Conservation (phyloP, 805 yeast genomes). For the Candida railenensis region DNA sequence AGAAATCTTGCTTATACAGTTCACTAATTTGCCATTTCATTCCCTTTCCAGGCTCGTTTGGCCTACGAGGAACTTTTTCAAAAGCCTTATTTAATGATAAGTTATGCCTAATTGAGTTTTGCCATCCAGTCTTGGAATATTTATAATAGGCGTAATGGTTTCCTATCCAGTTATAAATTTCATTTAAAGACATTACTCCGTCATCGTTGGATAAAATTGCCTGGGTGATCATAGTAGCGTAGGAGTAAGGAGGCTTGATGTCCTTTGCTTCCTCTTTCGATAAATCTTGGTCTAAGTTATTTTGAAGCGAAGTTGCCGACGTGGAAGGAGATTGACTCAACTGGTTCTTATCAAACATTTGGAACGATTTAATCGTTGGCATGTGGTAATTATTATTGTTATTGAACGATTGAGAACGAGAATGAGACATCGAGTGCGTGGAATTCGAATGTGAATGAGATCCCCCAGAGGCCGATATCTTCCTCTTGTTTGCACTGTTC, state of each 20-base stretch:
- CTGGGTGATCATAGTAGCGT: slow-evolving; percentile 98
- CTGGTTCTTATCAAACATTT: slow-evolving; percentile 49
- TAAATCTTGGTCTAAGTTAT: slow-evolving; percentile 58
- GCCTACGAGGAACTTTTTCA: slow-evolving; percentile 93
- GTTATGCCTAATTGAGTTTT: slow-evolving; percentile 94
- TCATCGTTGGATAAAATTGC: slow-evolving; percentile 87
- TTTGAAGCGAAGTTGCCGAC: slow-evolving; percentile 43
- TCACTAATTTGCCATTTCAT: slow-evolving; percentile 98
- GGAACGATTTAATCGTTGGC: slow-evolving; percentile 43
- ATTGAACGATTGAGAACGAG: neutral
- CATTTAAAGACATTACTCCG: slow-evolving; percentile 85
- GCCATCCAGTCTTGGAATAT: slow-evolving; percentile 95
- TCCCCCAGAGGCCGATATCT: slow-evolving; percentile 13
- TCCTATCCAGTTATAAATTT: slow-evolving; percentile 89
- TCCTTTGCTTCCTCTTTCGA: slow-evolving; percentile 90
- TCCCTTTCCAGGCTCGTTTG: slow-evolving; percentile 97
- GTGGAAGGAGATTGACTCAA: slow-evolving; percentile 38
- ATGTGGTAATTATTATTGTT: neutral
- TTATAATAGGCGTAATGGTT: slow-evolving; percentile 88
- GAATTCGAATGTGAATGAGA: slow-evolving; percentile 8
- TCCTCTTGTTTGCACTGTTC: slow-evolving; percentile 19
- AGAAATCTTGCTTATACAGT: slow-evolving; percentile 76
- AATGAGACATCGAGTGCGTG: slow-evolving; percentile 10
- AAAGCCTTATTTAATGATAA: slow-evolving; percentile 93
- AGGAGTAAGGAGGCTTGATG: slow-evolving; percentile 94